Conservation (phyloP, 2,329 filamentous ascomycete species). For the Diaporthe citri region DNA sequence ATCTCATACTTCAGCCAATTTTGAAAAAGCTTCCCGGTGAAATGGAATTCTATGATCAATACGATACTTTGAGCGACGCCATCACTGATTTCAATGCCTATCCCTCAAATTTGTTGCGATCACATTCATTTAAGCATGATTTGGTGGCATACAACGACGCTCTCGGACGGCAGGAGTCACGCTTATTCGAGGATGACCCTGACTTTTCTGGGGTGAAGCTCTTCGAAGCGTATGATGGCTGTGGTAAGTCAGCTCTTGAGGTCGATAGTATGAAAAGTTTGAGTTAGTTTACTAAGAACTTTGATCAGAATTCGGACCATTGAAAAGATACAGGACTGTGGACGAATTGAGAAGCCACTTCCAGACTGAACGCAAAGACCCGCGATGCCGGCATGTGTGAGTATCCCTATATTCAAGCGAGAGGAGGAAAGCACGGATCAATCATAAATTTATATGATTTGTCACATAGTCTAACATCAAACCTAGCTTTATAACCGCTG, state of each 20-base stretch:
- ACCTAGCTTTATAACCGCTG: neutral
- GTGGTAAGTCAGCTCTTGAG: neutral
- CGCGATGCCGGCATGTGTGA: neutral
- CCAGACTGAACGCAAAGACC: neutral
- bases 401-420: neutral
- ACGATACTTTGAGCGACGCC: neutral
- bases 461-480: neutral
- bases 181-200: constrained; percentile 2
- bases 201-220: neutral
- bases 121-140: neutral
- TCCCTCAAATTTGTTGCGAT: neutral
- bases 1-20: neutral
- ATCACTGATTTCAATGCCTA: no score
- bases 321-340: neutral
- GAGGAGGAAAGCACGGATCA: neutral
- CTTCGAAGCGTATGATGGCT: neutral
- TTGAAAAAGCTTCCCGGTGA: neutral
- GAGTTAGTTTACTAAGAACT: neutral
- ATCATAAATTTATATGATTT: no score
- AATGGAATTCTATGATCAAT: neutral
- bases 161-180: neutral
- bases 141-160: neutral
- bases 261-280: neutral
- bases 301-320: neutral
- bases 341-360: neutral